Evolutionary conservation across 2,329 filamentous ascomycete species (phyloP), one percentile per base, ranked within the genome.

Genomic region (Neoscytalidium dimidiatum): DNA sequence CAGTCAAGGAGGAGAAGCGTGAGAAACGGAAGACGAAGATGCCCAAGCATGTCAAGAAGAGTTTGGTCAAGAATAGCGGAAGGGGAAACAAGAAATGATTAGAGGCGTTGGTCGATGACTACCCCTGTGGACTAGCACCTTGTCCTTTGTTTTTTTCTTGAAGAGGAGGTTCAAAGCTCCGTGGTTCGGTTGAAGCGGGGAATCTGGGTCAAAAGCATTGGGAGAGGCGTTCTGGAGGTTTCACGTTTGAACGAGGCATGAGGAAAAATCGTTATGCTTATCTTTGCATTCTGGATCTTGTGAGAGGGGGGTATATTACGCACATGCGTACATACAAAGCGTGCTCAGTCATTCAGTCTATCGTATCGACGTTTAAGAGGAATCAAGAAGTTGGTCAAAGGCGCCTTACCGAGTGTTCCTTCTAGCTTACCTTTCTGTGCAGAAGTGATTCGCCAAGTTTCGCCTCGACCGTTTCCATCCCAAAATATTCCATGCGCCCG

Each of bases 11-110:
- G 73, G 94, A 94, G 73, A 97, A 97, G 82, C 88, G 92, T 38
- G 94, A 97, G 78, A 93, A 96, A 82, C 84, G 95, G 66, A 92
- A 94, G 78, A 91, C 92, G 3, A 99, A 99, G 83, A 96, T 99
- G 80, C 94, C 95, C 0, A 99, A 99, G 81, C 88, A 96, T 75
- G 69, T 97, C 35, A 99, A 99, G 85, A 98, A 97, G 83, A 92
- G 90, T 75, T 79, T 96, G 65, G 86, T 96, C 28, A 85, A 84
- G 44, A 38, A 49, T 14, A 35, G 28, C n/a, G 38, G 48, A 13
- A 60, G 35, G 56, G 57, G 64, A 14, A 49, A 52, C 8, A 64
- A 61, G 57, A 52, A 58, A 31, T 58, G 51, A 41, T 28, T 60
- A 4, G 4, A 4, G 5, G 29, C 11, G 11, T 29, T 23, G 17